Evolutionary conservation across 169 alveolate genomes (phyloP).

Genomic region (Plasmodium fragile): DNA sequence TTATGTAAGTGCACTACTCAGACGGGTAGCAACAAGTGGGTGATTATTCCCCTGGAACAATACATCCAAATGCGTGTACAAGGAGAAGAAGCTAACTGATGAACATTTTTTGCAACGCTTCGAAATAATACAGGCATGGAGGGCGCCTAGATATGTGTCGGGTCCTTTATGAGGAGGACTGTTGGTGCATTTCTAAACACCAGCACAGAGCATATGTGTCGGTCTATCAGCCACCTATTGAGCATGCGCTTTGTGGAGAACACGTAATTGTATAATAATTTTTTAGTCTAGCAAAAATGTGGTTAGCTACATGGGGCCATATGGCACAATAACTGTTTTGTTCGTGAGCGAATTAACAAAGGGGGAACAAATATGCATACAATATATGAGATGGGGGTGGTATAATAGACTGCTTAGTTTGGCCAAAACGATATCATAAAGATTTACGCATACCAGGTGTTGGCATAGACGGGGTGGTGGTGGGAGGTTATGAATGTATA

Average conservation of each 20-base stretch:
- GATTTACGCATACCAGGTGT: neutral
- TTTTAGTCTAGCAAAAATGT: neutral
- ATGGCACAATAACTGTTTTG: neutral
- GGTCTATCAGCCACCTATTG: neutral
- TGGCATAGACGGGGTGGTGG: neutral
- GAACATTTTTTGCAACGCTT: neutral
- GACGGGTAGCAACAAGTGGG: neutral
- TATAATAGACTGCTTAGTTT: neutral
- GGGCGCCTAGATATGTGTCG: neutral
- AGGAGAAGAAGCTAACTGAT: neutral
- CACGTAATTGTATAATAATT: neutral
- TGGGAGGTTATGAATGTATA: neutral
- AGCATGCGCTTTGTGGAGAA: neutral
- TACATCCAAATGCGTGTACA: neutral
- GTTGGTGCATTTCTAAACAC: neutral
- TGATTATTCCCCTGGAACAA: neutral
- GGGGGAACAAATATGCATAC: neutral
- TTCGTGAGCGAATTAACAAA: neutral
- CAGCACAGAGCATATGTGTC: neutral
- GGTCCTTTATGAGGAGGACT: neutral
- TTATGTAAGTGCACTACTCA: neutral
- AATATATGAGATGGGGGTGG: neutral
- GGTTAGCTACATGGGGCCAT: neutral
- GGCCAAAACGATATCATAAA: neutral
- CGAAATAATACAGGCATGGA: neutral